A percentile compares a stretch with the other conserved stretches of the same genome.
These are phyloP conservation scores for Amauroascus niger DNA, from an alignment of 2,329 filamentous ascomycete genomes.

Conservation along the genomic window DNA sequence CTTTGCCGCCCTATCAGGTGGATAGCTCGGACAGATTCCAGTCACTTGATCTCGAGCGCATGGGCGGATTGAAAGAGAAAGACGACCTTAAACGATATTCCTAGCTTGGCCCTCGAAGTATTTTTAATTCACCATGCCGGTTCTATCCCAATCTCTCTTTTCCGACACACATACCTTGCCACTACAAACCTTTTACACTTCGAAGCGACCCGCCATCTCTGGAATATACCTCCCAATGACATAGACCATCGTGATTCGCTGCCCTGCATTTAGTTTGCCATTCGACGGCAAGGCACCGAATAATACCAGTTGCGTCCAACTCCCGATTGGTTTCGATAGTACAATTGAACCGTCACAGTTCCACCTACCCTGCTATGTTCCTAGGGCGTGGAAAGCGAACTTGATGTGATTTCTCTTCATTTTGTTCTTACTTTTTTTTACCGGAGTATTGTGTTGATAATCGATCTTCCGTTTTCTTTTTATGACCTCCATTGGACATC, in stretches of 20 bases:
- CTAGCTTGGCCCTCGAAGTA: conserved; percentile 20
- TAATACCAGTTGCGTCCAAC: conserved; percentile 2
- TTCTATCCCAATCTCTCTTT: background rate
- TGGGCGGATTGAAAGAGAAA: conserved; percentile 92
- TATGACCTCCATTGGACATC: background rate
- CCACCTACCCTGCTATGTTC: conserved; percentile 30
- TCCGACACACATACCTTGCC: background rate
- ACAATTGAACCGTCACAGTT: background rate
- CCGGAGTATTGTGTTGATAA: conserved; percentile 16
- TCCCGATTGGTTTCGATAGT: conserved; percentile 4
- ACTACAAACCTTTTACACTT: conserved; percentile 12
- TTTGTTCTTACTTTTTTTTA: conserved; percentile 19
- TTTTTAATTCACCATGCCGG: background rate
- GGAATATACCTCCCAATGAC: conserved; percentile 1
- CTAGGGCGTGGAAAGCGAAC: conserved; percentile 29
- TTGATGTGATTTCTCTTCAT: conserved; percentile 17
- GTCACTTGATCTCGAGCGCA: conserved; percentile 86
- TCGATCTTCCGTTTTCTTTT: conserved; percentile 11
- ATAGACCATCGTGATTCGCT: conserved; percentile 14
- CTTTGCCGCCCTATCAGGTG: conserved; percentile 83
- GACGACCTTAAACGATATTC: conserved; percentile 29
- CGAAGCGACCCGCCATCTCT: conserved; percentile 9
- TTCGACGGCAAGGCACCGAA: background rate
- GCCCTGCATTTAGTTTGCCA: conserved; percentile 15
- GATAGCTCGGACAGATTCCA: conserved; percentile 72